Conservation (phyloP, 2,329 filamentous ascomycete species). For the Sclerotinia nivalis region DNA sequence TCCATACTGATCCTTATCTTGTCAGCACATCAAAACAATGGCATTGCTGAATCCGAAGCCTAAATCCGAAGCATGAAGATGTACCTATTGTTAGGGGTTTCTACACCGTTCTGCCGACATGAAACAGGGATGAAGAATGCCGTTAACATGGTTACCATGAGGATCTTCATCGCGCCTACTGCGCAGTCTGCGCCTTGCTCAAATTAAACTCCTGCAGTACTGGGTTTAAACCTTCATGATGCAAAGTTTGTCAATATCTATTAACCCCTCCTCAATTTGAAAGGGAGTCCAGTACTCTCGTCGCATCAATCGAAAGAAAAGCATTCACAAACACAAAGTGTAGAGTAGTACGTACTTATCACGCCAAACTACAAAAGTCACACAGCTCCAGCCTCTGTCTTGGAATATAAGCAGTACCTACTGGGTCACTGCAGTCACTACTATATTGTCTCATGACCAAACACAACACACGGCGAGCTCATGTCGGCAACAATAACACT, state of each 20-base stretch:
- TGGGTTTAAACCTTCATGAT: neutral
- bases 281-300: neutral
- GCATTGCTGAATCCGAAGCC: neutral
- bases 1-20: neutral
- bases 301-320: neutral
- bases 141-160: conserved; percentile 23
- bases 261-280: conserved; percentile 16
- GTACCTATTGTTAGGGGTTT: conserved; percentile 15
- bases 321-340: neutral
- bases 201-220: conserved; percentile 16
- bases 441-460: conserved; percentile 29
- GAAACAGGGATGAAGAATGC: conserved; percentile 18
- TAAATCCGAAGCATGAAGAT: conserved; percentile 4
- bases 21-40: conserved; percentile 2
- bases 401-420: conserved; percentile 13
- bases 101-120: conserved; percentile 9
- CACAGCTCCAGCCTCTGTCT: conserved; percentile 1
- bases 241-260: conserved; percentile 1
- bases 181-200: conserved; percentile 16
- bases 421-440: neutral
- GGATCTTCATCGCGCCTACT: conserved; percentile 19
- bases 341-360: conserved; percentile 1
- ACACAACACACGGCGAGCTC: conserved; percentile 22
- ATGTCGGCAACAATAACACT: conserved; percentile 41
- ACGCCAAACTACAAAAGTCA: conserved; percentile 3